phyloP scores from a whole-genome alignment of 345 rosid genomes.

The Aquilaria sinensis region DNA sequence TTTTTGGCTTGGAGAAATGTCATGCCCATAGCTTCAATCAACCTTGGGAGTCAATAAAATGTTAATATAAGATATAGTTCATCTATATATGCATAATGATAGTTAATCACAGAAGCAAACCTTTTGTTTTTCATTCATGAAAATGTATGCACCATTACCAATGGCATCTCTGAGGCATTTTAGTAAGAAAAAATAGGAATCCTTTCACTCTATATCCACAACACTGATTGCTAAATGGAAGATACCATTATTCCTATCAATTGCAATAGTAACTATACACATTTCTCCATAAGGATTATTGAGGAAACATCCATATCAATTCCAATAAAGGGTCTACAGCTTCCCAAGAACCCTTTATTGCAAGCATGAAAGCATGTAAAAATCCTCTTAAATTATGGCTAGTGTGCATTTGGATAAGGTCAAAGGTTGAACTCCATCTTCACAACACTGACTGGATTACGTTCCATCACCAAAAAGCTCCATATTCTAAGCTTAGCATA shows the following conservation, averaged over 20 bases:
- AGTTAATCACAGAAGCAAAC: background rate
- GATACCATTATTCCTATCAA: background rate
- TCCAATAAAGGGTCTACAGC: background rate
- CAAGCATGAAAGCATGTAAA: background rate
- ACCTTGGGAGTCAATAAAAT: background rate
- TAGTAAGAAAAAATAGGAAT: background rate
- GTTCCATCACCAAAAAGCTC: no score
- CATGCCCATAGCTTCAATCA: background rate
- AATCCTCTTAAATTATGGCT: background rate
- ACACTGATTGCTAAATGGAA: background rate
- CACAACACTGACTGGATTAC: no score
- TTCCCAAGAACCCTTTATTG: background rate
- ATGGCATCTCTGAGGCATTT: accelerated
- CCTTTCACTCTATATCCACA: background rate
- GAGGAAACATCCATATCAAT: background rate
- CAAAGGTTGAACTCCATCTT: no score
- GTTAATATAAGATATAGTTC: background rate
- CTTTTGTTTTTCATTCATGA: background rate
- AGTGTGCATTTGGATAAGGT: no score
- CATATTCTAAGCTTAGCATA: background rate
- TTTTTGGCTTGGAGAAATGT: background rate
- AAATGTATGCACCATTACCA: background rate
- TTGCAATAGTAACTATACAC: background rate
- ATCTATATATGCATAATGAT: no score
- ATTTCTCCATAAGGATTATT: background rate